Base-by-base conservation (phyloP, 2,329 filamentous ascomycete species). In the Penicillium sp. region DNA sequence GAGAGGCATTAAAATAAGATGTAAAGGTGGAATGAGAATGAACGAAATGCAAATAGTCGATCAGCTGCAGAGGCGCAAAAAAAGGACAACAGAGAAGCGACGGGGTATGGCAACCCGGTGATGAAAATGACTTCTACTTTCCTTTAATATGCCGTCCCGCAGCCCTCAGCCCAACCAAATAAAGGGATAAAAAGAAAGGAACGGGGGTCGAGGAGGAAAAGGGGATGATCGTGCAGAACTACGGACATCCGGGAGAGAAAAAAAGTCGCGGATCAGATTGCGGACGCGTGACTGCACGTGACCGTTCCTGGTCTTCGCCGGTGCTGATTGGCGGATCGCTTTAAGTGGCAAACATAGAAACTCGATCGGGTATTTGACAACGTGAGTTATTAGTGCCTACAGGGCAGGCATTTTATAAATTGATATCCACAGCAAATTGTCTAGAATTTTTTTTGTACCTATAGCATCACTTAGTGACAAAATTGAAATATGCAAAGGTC, bases 101-200 rank as follows among this genome's bases (percentile, higher is more conserved):
- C 20, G 27, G 18, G 18, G 3, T 22, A 35, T 15, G 11, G 27
- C 6, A 23, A 35, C 20, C 45, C 18, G 18, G 1, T 33, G 29
- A 23, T 31, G 44, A 22, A 27, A 46, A 44, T 3, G 41, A 45
- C 23, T 20, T 35, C 40, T 35, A 37, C 14, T 22, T 31, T 54
- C 45, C 33, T 50, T 54, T 61, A 50, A 53, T 49, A 58, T 64
- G 63, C 59, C 62, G 60, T 62, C 62, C 66, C 61, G 63, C 64
- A 69, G 63, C 64, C 63, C 60, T 71, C 60, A 54, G 55, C 60
- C 63, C 51, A 58, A 59, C 46, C 45, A 45, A 54, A 40, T 40
- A 52, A 56, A 53, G 44, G 42, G 43, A 58, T 42, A 52, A 51
- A 60, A 55, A 49, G 52, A 61, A 67, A 63, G 56, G 47, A 59